A percentile compares a stretch with the other conserved stretches of the same genome.
These are phyloP conservation scores for Malassezia sympodialis DNA, from an alignment of 1,284 basidiomycete species.

Conservation along the genomic window DNA sequence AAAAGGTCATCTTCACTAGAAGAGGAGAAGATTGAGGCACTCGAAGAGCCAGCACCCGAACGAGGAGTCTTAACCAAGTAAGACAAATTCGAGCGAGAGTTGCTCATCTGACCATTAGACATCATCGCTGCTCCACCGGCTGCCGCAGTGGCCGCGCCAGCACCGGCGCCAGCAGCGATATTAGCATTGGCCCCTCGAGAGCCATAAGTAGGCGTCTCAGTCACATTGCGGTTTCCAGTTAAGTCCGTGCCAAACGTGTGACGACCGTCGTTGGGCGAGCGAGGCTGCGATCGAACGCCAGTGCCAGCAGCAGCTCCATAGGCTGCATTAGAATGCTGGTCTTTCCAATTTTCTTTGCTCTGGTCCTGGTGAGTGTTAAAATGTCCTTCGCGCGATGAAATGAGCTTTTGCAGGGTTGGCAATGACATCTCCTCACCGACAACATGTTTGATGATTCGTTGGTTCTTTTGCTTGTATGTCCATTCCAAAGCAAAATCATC, in stretches of 20 bases:
- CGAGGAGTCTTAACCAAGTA: background rate
- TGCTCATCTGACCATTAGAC: background rate
- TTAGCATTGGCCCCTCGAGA: background rate
- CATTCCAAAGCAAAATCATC: slow-evolving; percentile 42
- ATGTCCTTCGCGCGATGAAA: slow-evolving; percentile 31
- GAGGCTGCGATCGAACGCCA: slow-evolving; percentile 13
- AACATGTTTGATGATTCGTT: slow-evolving; percentile 31
- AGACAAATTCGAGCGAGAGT: background rate
- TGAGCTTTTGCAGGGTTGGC: slow-evolving; percentile 29
- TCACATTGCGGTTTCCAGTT: background rate
- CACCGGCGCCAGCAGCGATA: background rate
- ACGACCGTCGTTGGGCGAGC: background rate
- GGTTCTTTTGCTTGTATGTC: slow-evolving; percentile 42
- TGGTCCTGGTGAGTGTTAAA: background rate
- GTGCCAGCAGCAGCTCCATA: slow-evolving; percentile 14
- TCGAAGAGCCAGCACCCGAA: background rate
- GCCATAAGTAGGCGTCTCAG: background rate
- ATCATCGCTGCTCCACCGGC: background rate
- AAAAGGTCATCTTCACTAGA: slow-evolving; percentile 8
- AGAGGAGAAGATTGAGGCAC: background rate
- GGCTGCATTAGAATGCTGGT: slow-evolving; percentile 8
- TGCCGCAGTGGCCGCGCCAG: background rate
- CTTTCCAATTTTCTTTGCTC: background rate
- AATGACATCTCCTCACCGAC: slow-evolving; percentile 31
- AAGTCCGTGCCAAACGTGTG: background rate